Conservation (phyloP, 164 flowering plant genomes). For the Vitis rupestris region DNA sequence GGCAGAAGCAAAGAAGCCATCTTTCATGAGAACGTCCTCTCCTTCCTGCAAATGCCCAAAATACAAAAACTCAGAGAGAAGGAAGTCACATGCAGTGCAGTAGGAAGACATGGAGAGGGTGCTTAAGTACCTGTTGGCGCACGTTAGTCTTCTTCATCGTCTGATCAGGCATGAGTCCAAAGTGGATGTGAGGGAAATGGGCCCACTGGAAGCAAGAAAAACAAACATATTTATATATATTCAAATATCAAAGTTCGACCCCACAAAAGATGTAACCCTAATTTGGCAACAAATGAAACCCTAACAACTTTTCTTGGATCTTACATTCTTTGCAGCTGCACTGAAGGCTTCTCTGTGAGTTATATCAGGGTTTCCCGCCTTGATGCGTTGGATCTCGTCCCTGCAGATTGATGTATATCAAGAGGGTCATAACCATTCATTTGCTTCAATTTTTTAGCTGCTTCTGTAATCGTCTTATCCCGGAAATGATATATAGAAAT, state of each 20-base stretch:
- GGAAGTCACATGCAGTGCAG: neutral
- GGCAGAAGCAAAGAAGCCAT: slow-evolving; percentile 63
- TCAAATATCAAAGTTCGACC: neutral
- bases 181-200: slow-evolving; percentile 41
- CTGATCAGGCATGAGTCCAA: slow-evolving; percentile 49
- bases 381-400: slow-evolving; percentile 31
- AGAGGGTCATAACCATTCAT: too few species aligned
- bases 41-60: slow-evolving; percentile 53
- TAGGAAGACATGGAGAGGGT: neutral
- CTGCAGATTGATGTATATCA: slow-evolving; percentile 3
- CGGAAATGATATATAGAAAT: neutral
- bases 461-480: neutral
- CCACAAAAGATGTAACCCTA: slow-evolving; percentile 5
- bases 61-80: neutral
- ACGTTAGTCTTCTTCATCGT: slow-evolving; percentile 55
- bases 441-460: too few species aligned
- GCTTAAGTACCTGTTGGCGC: slow-evolving; percentile 61
- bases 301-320: slow-evolving; percentile 1
- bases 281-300: slow-evolving; percentile 11
- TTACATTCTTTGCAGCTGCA: slow-evolving; percentile 42
- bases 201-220: slow-evolving; percentile 36
- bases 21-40: slow-evolving; percentile 64
- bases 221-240: neutral
- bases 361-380: slow-evolving; percentile 26
- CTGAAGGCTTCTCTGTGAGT: slow-evolving; percentile 30